phyloP scores from a whole-genome alignment of 352 stramenopile species.

The Plasmopara muralis region DNA sequence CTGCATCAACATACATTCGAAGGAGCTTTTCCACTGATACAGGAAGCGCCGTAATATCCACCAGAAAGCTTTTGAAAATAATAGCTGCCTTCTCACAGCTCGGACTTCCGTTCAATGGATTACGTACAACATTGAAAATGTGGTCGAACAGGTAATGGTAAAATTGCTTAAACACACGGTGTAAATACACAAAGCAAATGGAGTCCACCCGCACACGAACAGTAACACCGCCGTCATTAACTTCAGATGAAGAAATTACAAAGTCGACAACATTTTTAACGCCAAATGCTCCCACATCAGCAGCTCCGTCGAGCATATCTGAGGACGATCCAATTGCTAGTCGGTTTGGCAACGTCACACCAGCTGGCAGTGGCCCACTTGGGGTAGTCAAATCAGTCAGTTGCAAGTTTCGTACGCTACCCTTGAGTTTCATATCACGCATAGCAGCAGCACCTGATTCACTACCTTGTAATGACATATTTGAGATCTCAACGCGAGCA shows the following conservation, averaged over 20 bases:
- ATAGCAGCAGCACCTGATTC: constrained; percentile 11
- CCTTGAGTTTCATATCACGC: constrained; percentile 33
- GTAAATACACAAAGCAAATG: constrained; percentile 73
- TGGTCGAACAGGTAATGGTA: constrained; percentile 70
- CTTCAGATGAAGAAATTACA: constrained; percentile 21
- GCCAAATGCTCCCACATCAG: constrained; percentile 39
- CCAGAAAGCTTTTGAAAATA: constrained; percentile 30
- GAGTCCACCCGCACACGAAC: constrained; percentile 66
- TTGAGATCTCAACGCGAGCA: constrained; percentile 28
- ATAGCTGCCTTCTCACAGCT: constrained; percentile 23
- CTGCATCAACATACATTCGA: constrained; percentile 26
- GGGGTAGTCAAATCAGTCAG: constrained; percentile 58
- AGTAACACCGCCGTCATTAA: constrained; percentile 15
- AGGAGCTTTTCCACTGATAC: constrained; percentile 32
- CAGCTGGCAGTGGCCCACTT: constrained; percentile 21
- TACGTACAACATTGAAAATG: constrained; percentile 21
- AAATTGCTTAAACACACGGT: constrained; percentile 85
- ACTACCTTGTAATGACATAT: constrained; percentile 25
- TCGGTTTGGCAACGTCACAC: constrained; percentile 48
- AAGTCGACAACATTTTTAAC: constrained; percentile 73
- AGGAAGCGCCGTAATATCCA: constrained; percentile 33
- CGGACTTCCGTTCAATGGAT: constrained; percentile 24
- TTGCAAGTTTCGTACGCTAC: constrained; percentile 61
- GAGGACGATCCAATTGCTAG: constrained; percentile 64
- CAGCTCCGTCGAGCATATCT: constrained; percentile 30